phyloP scores from a whole-genome alignment of 257 asterid species.

The Gentiana straminea region DNA sequence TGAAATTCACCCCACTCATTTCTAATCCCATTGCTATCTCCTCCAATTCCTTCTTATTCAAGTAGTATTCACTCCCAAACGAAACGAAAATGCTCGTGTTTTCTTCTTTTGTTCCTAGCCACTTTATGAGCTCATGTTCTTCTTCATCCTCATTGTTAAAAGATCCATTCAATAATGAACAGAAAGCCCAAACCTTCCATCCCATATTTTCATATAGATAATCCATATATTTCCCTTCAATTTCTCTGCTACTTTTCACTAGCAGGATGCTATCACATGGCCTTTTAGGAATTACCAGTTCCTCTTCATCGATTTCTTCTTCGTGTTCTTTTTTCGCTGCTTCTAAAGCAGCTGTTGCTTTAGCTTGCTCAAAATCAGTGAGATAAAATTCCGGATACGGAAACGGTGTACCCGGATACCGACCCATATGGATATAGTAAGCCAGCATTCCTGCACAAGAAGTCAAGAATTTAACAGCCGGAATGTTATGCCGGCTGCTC shows the following conservation, averaged over 20 bases:
- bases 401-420: constrained; percentile 5
- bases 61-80: constrained; percentile 48
- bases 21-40: constrained; percentile 43
- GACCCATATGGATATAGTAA: constrained; percentile 12
- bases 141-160: not conserved
- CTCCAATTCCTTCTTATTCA: constrained; percentile 30
- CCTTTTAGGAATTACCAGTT: not conserved
- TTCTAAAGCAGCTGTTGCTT: not conserved
- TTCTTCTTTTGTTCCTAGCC: constrained; percentile 29
- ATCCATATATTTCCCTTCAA: constrained; percentile 41
- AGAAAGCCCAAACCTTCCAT: constrained; percentile 19
- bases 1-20: constrained; percentile 33
- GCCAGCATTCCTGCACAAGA: constrained; percentile 25
- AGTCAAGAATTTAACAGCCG: constrained; percentile 19
- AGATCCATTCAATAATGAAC: constrained; percentile 14
- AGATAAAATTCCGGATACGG: constrained; percentile 26
- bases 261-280: constrained; percentile 6
- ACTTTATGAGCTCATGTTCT: constrained; percentile 20
- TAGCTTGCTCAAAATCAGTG: constrained; percentile 13
- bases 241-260: constrained; percentile 26
- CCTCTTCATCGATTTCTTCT: constrained; percentile 15
- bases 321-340: not conserved
- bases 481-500: constrained; percentile 15
- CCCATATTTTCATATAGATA: constrained; percentile 8
- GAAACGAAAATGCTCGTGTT: constrained; percentile 37